Percentiles rank a stretch among this genome's conserved stretches.
Conservation (phyloP, 441 rosid genomes). For the Populus hybrid region DNA sequence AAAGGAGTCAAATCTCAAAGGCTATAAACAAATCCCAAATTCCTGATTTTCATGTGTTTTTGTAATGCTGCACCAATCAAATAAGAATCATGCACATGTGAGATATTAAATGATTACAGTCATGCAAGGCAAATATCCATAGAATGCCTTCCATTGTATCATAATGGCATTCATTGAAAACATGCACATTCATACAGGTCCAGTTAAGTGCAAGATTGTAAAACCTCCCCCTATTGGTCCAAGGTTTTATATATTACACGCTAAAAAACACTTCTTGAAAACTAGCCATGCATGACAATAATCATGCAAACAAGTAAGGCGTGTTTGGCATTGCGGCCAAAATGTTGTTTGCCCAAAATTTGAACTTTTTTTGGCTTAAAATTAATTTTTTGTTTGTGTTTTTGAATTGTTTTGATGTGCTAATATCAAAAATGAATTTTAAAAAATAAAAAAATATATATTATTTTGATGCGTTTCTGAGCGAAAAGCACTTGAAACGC, state of each 20-base stretch:
- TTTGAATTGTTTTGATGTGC: too few relatives aligned
- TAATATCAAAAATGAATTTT: too few relatives aligned
- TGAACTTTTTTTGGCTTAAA: too few relatives aligned
- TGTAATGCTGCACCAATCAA: neutral
- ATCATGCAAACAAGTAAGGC: neutral
- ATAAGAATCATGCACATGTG: neutral
- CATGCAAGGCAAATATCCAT: neutral
- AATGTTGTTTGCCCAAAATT: too few relatives aligned
- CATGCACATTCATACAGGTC: too few relatives aligned
- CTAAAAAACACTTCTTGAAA: neutral
- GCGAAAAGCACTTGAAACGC: too few relatives aligned
- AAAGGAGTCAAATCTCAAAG: neutral
- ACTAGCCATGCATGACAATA: neutral
- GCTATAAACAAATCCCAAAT: neutral
- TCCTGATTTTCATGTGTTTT: neutral
- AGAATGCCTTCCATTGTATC: neutral
- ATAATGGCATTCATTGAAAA: neutral
- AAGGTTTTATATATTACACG: neutral
- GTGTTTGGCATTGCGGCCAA: too few relatives aligned
- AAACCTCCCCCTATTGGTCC: neutral
- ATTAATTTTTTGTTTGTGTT: too few relatives aligned
- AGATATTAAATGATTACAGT: neutral
- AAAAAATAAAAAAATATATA: too few relatives aligned
- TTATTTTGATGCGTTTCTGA: too few relatives aligned
- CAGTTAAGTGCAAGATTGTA: too few relatives aligned